Evolutionary conservation across 768 basidiomycete species (phyloP).

Genomic region (Mycena capillaripes): DNA sequence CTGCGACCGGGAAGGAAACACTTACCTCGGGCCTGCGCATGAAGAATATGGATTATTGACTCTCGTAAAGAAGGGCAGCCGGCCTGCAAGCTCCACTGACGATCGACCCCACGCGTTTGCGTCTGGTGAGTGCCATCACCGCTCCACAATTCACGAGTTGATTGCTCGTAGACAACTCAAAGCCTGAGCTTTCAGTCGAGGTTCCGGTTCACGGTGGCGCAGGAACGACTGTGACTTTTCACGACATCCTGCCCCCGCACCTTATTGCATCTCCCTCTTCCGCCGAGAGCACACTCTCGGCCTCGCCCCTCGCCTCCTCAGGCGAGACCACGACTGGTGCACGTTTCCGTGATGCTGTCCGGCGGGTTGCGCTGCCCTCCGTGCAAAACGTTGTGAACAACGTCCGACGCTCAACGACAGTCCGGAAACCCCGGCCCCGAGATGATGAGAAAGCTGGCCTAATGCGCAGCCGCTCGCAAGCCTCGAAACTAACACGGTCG

Average conservation of each 20-base stretch:
- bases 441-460: slow-evolving; percentile 32
- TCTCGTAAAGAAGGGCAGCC: slow-evolving; percentile 47
- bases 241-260: slow-evolving; percentile 60
- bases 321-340: slow-evolving; percentile 20
- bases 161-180: neutral
- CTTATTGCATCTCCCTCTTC: slow-evolving; percentile 59
- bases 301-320: slow-evolving; percentile 19
- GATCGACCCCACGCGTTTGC: slow-evolving; percentile 34
- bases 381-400: slow-evolving; percentile 54
- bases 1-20: slow-evolving; percentile 56
- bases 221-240: slow-evolving; percentile 56
- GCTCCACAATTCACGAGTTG: neutral
- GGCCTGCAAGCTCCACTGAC: slow-evolving; percentile 40
- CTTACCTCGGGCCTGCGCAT: slow-evolving; percentile 62
- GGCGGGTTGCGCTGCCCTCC: slow-evolving; percentile 53
- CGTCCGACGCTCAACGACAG: slow-evolving; percentile 55
- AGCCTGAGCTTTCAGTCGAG: slow-evolving; percentile 21
- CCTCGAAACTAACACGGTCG: slow-evolving; percentile 13
- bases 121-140: slow-evolving; percentile 3
- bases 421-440: slow-evolving; percentile 44
- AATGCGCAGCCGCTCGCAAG: slow-evolving; percentile 6
- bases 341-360: slow-evolving; percentile 48
- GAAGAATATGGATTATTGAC: slow-evolving; percentile 59
- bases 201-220: slow-evolving; percentile 19
- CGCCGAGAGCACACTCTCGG: slow-evolving; percentile 35